Percentiles rank a stretch among this genome's conserved stretches.
Conservation (phyloP, 2,329 filamentous ascomycete genomes). For the Colletotrichum magnum region DNA sequence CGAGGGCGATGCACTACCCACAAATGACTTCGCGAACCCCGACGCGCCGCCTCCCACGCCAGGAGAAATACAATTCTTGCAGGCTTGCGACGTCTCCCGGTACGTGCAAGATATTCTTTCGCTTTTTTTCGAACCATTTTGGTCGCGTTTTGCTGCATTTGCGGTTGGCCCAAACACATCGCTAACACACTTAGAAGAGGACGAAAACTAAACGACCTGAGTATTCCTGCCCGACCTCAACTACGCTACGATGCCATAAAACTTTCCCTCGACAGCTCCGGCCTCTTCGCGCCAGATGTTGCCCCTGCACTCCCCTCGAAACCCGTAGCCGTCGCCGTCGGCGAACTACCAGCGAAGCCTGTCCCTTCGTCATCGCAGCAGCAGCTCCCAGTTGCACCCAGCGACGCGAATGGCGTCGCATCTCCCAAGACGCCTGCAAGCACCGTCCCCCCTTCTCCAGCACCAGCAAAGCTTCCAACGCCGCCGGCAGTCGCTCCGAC, state of each 20-base stretch:
- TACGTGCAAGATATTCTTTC: constrained; percentile 57
- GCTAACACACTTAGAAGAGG: constrained; percentile 53
- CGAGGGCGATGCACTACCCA: constrained; percentile 73
- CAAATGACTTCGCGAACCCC: constrained; percentile 68
- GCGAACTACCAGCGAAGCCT: constrained; percentile 22
- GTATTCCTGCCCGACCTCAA: constrained; percentile 64
- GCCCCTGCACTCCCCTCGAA: constrained; percentile 21
- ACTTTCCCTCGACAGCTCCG: constrained; percentile 52
- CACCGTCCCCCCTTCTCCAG: constrained; percentile 3
- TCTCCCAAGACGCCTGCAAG: constrained; percentile 13
- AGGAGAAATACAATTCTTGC: constrained; percentile 69
- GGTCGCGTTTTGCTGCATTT: constrained; percentile 43
- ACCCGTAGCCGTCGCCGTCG: constrained; percentile 20
- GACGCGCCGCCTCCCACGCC: constrained; percentile 68
- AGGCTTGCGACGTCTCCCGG: constrained; percentile 71
- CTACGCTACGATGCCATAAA: constrained; percentile 60
- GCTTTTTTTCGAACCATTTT: constrained; percentile 22
- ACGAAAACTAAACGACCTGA: constrained; percentile 65
- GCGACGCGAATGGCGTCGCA: constrained; percentile 18
- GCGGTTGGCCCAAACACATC: constrained; percentile 9
- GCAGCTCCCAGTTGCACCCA: constrained; percentile 10
- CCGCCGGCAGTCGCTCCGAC: constrained; percentile 18
- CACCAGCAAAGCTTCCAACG: constrained; percentile 30
- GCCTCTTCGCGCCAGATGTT: constrained; percentile 31
- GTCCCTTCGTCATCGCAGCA: constrained; percentile 11